phyloP scores from a whole-genome alignment of 805 yeast genomes.

The Candida morakotiae region DNA sequence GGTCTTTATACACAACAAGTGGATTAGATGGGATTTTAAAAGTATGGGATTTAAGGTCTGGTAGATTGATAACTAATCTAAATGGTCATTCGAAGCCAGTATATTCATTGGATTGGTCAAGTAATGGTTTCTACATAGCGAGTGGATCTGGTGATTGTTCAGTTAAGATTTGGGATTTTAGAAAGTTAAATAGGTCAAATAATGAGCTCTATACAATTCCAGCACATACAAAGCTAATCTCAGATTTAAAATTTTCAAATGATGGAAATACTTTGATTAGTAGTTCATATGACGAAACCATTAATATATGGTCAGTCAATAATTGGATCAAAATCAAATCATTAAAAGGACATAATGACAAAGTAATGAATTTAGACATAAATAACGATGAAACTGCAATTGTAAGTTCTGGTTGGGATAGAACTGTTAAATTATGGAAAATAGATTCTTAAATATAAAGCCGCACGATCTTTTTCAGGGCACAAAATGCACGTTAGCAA shows the following conservation, averaged over 20 bases:
- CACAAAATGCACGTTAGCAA: no score
- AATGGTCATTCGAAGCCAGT: slow-evolving; percentile 72
- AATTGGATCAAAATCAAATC: slow-evolving; percentile 59
- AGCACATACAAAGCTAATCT: slow-evolving; percentile 71
- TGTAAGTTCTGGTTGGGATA: slow-evolving; percentile 79
- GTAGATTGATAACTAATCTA: slow-evolving; percentile 55
- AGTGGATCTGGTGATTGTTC: slow-evolving; percentile 83
- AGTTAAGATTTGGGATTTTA: slow-evolving; percentile 82
- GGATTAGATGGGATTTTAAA: slow-evolving; percentile 73
- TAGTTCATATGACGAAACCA: slow-evolving; percentile 65
- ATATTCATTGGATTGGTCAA: slow-evolving; percentile 68
- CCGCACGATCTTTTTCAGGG: no score
- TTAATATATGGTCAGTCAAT: slow-evolving; percentile 61
- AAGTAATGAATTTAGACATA: slow-evolving; percentile 68
- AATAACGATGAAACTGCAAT: slow-evolving; percentile 38
- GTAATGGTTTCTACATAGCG: slow-evolving; percentile 70
- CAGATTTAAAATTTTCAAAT: slow-evolving; percentile 55
- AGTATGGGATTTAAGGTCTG: slow-evolving; percentile 86
- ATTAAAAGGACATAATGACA: slow-evolving; percentile 56
- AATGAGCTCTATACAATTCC: slow-evolving; percentile 51
- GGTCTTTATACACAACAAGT: slow-evolving; percentile 69
- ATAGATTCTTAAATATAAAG: no score
- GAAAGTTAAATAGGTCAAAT: slow-evolving; percentile 31
- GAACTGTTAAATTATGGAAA: slow-evolving; percentile 65
- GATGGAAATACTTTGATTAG: slow-evolving; percentile 52